These are phyloP conservation scores for Malassezia brasiliensis DNA, from an alignment of 1,284 basidiomycete species.

Conservation along the genomic window DNA sequence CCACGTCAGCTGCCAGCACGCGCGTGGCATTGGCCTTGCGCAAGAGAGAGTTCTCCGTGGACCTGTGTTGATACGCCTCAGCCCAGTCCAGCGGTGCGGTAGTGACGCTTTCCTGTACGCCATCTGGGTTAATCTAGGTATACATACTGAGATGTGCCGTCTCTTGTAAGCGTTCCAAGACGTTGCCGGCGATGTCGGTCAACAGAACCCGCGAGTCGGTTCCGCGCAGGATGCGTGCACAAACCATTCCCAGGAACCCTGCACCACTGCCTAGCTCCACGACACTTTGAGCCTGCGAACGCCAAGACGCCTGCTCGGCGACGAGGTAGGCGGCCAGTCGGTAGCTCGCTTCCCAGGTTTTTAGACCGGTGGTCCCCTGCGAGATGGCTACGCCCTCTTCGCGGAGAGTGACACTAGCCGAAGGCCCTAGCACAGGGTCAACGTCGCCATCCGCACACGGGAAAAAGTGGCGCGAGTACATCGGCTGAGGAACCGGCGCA, in stretches of 20 bases:
- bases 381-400: slow-evolving; percentile 22
- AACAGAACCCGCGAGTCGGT: slow-evolving; percentile 2
- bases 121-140: background rate
- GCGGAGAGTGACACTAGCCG: slow-evolving; percentile 5
- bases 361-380: slow-evolving; percentile 22
- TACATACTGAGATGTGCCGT: slow-evolving; percentile 16
- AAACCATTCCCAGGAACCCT: slow-evolving; percentile 20
- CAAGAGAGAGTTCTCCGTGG: background rate
- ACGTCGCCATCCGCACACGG: background rate
- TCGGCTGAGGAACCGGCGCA: background rate
- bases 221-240: slow-evolving; percentile 4
- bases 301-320: background rate
- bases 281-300: slow-evolving; percentile 1
- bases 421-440: slow-evolving; percentile 6
- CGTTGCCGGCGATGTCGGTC: slow-evolving; percentile 21
- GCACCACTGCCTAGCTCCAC: slow-evolving; percentile 25
- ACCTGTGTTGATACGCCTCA: background rate
- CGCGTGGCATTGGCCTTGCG: slow-evolving; percentile 1
- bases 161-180: slow-evolving; percentile 13
- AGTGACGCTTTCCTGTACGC: background rate
- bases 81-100: slow-evolving; percentile 17
- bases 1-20: slow-evolving; percentile 22
- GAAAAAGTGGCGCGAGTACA: slow-evolving; percentile 2
- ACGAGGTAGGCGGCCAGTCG: slow-evolving; percentile 20
- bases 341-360: slow-evolving; percentile 23